Evolutionary conservation across 2,329 filamentous ascomycete genomes (phyloP), one percentile per base, ranked within the genome.

Genomic region (Xylariaceae sp.): DNA sequence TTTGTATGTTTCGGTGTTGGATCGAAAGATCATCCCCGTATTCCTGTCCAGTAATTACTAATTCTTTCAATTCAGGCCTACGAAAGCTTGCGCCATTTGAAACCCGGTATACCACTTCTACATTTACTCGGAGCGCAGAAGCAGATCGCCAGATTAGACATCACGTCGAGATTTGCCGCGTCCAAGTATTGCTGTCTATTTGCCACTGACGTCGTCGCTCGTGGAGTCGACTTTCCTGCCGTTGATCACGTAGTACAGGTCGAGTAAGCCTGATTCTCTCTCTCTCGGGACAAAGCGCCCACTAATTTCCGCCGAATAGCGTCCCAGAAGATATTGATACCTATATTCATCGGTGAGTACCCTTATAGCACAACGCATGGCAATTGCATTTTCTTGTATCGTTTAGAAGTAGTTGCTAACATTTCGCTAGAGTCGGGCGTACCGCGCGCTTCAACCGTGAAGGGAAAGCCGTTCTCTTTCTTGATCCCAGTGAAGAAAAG

Each of bases 241-340:
- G 93, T 98, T 0, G 93, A 98, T 65, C 98, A 93, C 86, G 93
- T 98, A 5, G 89, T 98, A n/a, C 93, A 98, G 64, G 78, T 88
- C n/a, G 93, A 98, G 34, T 36, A 36, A 36, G 34, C 11, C 14
- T 19, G n/a, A n/a, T n/a, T n/a, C n/a, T n/a, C n/a, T n/a, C n/a
- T n/a, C n/a, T n/a, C n/a, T n/a, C n/a, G n/a, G n/a, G n/a, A n/a
- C n/a, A n/a, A n/a, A n/a, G n/a, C n/a, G n/a, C n/a, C n/a, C n/a
- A n/a, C n/a, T n/a, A n/a, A n/a, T n/a, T n/a, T n/a, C n/a, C 19
- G 20, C 4, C 4, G 11, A 17, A 5, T 19, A 36, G 34, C 65
- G 95, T 88, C 55, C 93, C 93, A 0, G 93, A 98, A 66, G 92
- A 98, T 64, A 86, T 88, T 4, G 93, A 97, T 60, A 98, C 93